A percentile compares a stretch with the other conserved stretches of the same genome.
Evolutionary conservation across 345 rosid genomes (phyloP).

Genomic region (Salix koriyanagi): DNA sequence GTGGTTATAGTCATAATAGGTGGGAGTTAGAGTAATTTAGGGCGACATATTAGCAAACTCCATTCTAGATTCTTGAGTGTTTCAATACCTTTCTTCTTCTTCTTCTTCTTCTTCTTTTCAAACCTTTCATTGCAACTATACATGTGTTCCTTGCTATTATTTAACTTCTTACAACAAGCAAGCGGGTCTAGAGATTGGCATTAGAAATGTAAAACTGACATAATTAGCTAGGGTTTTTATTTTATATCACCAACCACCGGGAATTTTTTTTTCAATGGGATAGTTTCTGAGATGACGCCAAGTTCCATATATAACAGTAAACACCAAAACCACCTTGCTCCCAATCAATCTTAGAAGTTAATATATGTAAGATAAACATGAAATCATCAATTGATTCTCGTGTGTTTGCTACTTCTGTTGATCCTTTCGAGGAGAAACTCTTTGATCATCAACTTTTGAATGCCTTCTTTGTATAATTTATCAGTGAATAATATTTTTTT

Average conservation of each 20-base stretch:
- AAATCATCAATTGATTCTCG: not conserved
- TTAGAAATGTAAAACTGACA: not conserved
- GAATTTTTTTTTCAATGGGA: not conserved
- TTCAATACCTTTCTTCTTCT: not conserved
- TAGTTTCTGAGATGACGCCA: not conserved
- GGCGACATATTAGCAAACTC: not conserved
- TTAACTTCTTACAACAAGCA: not conserved
- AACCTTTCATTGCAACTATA: not conserved
- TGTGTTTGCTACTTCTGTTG: not conserved
- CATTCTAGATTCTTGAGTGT: not conserved
- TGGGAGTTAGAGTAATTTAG: not conserved
- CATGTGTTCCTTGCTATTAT: not conserved
- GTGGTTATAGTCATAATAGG: not conserved
- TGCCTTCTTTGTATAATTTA: not conserved
- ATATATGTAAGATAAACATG: not conserved
- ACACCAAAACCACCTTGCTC: not conserved
- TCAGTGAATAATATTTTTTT: not conserved
- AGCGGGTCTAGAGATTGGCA: not conserved
- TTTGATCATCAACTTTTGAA: not conserved
- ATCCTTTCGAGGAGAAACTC: not conserved
- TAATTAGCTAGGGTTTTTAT: not conserved
- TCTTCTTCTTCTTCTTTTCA: too few species aligned
- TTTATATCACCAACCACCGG: not conserved
- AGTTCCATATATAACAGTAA: not conserved
- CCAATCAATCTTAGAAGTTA: not conserved